Percentiles rank a stretch among this genome's conserved stretches.
phyloP scores from a whole-genome alignment of 176 grass and related monocot species.

The Thalia dealbata region DNA sequence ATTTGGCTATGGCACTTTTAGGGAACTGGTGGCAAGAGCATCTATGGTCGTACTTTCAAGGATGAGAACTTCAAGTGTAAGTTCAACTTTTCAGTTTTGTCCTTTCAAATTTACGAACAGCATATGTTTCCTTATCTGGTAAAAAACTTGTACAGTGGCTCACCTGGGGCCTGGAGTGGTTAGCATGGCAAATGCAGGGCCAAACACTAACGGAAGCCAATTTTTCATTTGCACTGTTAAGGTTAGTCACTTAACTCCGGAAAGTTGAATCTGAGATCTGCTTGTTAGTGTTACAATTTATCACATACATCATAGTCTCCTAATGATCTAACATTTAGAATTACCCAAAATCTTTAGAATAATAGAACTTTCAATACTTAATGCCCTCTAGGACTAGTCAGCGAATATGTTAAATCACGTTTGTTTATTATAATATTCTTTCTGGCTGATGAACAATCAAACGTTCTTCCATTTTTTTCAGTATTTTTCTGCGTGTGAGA shows the following conservation, averaged over 20 bases:
- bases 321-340: too few relatives aligned
- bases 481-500: too few relatives aligned
- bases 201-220: conserved; percentile 90
- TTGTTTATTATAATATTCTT: not conserved
- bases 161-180: conserved; percentile 67
- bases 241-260: conserved; percentile 29
- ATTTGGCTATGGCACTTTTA: conserved; percentile 17
- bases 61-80: conserved; percentile 95
- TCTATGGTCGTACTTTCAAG: conserved; percentile 86
- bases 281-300: not conserved
- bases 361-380: not conserved
- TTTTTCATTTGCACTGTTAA: conserved; percentile 95
- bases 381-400: not conserved
- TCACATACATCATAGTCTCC: too few relatives aligned
- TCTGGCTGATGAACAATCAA: not conserved
- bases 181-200: conserved; percentile 96
- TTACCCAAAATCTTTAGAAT: too few relatives aligned
- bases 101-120: not conserved
- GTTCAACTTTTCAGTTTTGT: not conserved
- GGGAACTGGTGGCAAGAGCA: conserved; percentile 94
- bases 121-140: not conserved
- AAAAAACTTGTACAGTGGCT: conserved; percentile 42
- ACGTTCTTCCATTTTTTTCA: not conserved
- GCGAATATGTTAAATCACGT: not conserved
- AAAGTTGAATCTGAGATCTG: not conserved